phyloP scores from a whole-genome alignment of 2,329 filamentous ascomycete genomes.

The Malbranchea cinnamomea region DNA sequence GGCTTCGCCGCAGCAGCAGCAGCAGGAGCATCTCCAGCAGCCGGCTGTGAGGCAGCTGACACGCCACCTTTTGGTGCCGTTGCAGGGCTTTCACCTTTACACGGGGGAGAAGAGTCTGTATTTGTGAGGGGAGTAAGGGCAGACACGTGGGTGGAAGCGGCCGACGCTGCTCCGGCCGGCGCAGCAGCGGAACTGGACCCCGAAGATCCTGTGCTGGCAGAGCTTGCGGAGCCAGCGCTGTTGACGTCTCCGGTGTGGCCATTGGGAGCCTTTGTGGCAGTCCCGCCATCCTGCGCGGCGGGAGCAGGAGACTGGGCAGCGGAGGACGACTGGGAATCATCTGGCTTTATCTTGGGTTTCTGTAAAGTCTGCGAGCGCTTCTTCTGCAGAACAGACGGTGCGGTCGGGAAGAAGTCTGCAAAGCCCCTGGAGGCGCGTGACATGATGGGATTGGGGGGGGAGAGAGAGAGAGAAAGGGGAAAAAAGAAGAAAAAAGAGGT shows the following conservation, averaged over 20 bases:
- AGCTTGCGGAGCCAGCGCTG: slow-evolving; percentile 57
- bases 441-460: slow-evolving; percentile 49
- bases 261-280: neutral
- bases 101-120: slow-evolving; percentile 48
- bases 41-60: slow-evolving; percentile 1
- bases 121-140: slow-evolving; percentile 52
- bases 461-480: too few species aligned
- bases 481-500: too few species aligned
- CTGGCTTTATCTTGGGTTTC: slow-evolving; percentile 35
- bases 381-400: slow-evolving; percentile 46
- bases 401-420: slow-evolving; percentile 74
- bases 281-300: neutral
- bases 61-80: slow-evolving; percentile 18
- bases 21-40: slow-evolving; percentile 17
- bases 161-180: slow-evolving; percentile 38
- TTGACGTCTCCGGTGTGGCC: slow-evolving; percentile 31
- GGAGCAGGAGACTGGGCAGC: neutral
- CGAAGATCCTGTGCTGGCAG: slow-evolving; percentile 56
- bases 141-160: slow-evolving; percentile 37
- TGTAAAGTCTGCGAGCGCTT: slow-evolving; percentile 43
- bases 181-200: slow-evolving; percentile 47
- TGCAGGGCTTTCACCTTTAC: slow-evolving; percentile 41
- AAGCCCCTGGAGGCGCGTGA: slow-evolving; percentile 70
- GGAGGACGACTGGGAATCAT: slow-evolving; percentile 6
- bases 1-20: too few species aligned